These are phyloP conservation scores for Aspergillus glaucus DNA, from an alignment of 2,329 filamentous ascomycete genomes.

Conservation along the genomic window DNA sequence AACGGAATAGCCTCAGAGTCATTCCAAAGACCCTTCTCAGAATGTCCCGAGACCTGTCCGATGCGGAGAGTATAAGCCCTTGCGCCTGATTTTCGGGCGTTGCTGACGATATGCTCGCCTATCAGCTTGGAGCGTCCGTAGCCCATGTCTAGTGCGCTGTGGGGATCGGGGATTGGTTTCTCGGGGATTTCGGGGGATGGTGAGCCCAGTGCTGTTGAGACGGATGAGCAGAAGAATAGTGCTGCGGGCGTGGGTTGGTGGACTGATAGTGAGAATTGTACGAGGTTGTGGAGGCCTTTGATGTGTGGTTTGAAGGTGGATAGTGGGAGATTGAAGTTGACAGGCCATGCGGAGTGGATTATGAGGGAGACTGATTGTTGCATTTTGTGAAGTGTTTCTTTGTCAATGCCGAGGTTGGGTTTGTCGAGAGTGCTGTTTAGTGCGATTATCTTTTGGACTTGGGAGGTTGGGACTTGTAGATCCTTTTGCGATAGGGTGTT, in stretches of 20 bases:
- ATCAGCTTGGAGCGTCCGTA: slow-evolving; percentile 29
- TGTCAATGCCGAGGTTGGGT: slow-evolving; percentile 36
- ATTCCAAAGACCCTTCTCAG: slow-evolving; percentile 29
- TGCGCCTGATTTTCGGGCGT: slow-evolving; percentile 18
- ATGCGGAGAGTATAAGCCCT: slow-evolving; percentile 26
- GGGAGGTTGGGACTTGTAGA: slow-evolving; percentile 16
- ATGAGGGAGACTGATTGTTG: slow-evolving; percentile 39
- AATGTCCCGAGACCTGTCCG: slow-evolving; percentile 30
- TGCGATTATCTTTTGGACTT: slow-evolving; percentile 33
- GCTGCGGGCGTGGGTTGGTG: slow-evolving; percentile 23
- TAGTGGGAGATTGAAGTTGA: slow-evolving; percentile 50
- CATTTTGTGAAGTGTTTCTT: slow-evolving; percentile 32
- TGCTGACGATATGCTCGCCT: slow-evolving; percentile 26
- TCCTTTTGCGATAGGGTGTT: slow-evolving; percentile 14
- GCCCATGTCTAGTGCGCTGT: slow-evolving; percentile 21
- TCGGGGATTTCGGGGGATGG: slow-evolving; percentile 11
- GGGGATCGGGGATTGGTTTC: slow-evolving; percentile 6
- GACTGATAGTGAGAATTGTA: slow-evolving; percentile 40
- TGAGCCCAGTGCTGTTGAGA: slow-evolving; percentile 33
- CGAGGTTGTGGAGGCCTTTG: slow-evolving; percentile 39
- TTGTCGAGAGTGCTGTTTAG: slow-evolving; percentile 36
- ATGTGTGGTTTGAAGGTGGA: slow-evolving; percentile 44
- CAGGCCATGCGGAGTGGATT: slow-evolving; percentile 51
- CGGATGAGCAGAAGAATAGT: slow-evolving; percentile 48
- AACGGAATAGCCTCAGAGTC: slow-evolving; percentile 27